Evolutionary conservation across 805 yeast species (phyloP), one percentile per base, ranked within the genome.

Genomic region (Hanseniaspora pseudoguilliermondii): DNA sequence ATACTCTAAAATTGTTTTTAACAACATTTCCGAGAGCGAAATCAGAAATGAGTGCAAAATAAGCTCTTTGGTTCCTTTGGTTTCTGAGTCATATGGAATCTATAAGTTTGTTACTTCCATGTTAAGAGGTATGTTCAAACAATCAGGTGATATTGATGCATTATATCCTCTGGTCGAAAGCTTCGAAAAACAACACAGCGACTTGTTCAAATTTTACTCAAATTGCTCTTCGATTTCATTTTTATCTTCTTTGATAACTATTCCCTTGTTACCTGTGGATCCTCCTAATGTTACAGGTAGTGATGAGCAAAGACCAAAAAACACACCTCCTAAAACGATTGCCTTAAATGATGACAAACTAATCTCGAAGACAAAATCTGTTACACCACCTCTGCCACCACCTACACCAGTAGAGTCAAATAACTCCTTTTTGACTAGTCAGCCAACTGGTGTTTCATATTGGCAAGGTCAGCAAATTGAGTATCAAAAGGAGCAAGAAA

Each of bases 61-160:
- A 18, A 80, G 93, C 59, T 88, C 96, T 0, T 73, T 91, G 60
- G 93, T 91, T 39, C 97, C 97, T 2, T 74, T 90, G 69, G 87
- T 91, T 54, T 79, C 91, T 7, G 98, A 91, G 68, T 79, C 95
- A 2, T 90, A 87, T 65, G 97, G 97, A 47, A 88, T 91, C 57
- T 87, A 89, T 69, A 86, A 88, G 68, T 91, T 91, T 63, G 73
- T 85, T 57, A 84, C 87, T 2, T 83, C 95, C 10, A 90, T 91
- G 97, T 72, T 91, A 58, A 78, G 96, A 60, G 97, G 95, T 0
- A 75, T 91, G 80, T 80, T 85, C 64, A 79, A 62, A 76, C 86
- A 62, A 78, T 85, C 59, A 81, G 83, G 57, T 34, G 82, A 80
- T 34, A 85, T 79, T 21, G 95, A 84, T 5, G 91, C 88, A 1